Percentiles rank a stretch among this genome's conserved stretches.
phyloP scores from a whole-genome alignment of 495 filamentous ascomycete genomes.

The Xylaria acuta region DNA sequence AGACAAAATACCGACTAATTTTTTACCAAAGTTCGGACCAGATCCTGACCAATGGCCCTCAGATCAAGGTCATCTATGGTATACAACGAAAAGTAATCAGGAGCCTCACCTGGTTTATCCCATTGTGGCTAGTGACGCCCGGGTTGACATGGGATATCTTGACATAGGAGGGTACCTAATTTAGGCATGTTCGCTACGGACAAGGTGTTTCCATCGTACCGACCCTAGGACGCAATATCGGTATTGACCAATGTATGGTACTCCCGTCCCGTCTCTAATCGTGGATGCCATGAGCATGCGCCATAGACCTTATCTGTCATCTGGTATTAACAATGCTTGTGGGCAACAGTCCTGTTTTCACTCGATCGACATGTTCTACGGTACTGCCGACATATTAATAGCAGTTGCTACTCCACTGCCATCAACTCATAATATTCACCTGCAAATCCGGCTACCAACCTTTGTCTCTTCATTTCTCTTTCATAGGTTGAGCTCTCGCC shows the following conservation, averaged over 20 bases:
- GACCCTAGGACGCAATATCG: constrained; percentile 22
- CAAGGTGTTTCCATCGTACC: constrained; percentile 24
- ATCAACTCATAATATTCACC: neutral
- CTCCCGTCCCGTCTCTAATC: constrained; percentile 18
- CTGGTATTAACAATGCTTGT: constrained; percentile 10
- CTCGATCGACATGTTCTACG: neutral
- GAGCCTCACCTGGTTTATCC: neutral
- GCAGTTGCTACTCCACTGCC: neutral
- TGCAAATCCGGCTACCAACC: neutral
- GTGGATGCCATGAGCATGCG: neutral
- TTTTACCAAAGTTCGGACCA: neutral
- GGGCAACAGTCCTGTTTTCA: neutral
- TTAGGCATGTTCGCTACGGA: constrained; percentile 36
- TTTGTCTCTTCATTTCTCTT: neutral
- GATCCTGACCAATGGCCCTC: neutral
- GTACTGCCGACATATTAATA: constrained; percentile 11
- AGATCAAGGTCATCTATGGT: neutral
- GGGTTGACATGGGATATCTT: constrained; percentile 26
- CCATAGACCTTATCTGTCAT: neutral
- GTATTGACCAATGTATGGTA: constrained; percentile 17
- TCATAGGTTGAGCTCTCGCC: neutral
- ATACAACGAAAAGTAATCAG: neutral
- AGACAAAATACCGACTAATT: neutral
- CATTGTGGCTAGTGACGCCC: constrained; percentile 11
- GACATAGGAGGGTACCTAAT: constrained; percentile 29